phyloP scores from a whole-genome alignment of 257 asterid species.

The Solanum dulcamara region DNA sequence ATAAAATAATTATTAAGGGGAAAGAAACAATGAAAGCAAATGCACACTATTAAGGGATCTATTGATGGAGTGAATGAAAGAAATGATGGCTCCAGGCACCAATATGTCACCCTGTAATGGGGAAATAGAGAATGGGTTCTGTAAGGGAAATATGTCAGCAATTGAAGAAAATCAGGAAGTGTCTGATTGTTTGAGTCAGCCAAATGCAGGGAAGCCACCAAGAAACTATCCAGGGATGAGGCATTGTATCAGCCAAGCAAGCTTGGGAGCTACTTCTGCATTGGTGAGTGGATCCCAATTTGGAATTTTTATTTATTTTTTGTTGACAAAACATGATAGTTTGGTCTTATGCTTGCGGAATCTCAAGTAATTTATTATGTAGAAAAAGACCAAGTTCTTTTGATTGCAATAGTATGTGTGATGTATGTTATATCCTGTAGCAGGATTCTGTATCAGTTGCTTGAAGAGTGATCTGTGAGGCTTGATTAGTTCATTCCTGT shows the following conservation, averaged over 20 bases:
- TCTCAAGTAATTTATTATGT: background rate
- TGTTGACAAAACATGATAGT: background rate
- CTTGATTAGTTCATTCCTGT: background rate
- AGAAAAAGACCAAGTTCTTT: background rate
- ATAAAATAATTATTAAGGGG: background rate
- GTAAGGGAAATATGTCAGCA: constrained; percentile 17
- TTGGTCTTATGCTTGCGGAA: background rate
- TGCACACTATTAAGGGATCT: background rate
- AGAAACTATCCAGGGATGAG: constrained; percentile 50
- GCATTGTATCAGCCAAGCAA: constrained; percentile 74
- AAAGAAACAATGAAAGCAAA: background rate
- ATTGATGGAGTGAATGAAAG: constrained; percentile 14
- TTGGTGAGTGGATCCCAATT: constrained; percentile 36
- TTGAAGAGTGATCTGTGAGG: background rate
- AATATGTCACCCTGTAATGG: constrained; percentile 22
- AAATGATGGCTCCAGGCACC: constrained; percentile 47
- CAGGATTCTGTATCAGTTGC: background rate
- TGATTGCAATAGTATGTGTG: background rate
- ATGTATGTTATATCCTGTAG: background rate
- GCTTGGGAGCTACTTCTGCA: constrained; percentile 40
- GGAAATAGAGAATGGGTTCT: constrained; percentile 32
- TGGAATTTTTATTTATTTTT: background rate
- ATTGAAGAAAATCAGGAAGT: constrained; percentile 30
- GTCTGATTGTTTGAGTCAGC: constrained; percentile 24
- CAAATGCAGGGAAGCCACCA: constrained; percentile 60